phyloP scores from a whole-genome alignment of 1,284 basidiomycete species.

The Austroboletus niveus region DNA sequence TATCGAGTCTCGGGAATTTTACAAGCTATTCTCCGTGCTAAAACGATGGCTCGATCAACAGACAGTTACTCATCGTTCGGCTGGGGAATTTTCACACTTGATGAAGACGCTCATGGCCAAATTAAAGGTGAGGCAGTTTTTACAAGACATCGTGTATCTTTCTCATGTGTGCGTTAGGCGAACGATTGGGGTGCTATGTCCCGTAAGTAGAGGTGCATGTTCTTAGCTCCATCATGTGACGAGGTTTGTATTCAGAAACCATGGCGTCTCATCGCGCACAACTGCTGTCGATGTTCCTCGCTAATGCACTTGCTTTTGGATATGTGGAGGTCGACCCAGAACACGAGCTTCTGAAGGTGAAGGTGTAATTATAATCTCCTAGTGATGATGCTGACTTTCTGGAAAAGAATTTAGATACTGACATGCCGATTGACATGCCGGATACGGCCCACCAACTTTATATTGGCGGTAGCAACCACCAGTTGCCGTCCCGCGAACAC shows the following conservation, averaged over 20 bases:
- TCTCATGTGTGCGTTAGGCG: constrained; percentile 34
- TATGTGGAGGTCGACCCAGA: constrained; percentile 45
- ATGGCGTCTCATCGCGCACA: constrained; percentile 54
- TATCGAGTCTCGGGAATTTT: constrained; percentile 60
- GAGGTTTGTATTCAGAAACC: constrained; percentile 42
- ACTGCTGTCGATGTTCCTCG: constrained; percentile 40
- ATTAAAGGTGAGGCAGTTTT: constrained; percentile 44
- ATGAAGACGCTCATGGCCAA: constrained; percentile 68
- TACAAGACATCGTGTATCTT: background rate
- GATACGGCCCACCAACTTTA: constrained; percentile 40
- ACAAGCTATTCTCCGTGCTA: constrained; percentile 47
- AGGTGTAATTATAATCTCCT: accelerated
- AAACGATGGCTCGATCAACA: constrained; percentile 49
- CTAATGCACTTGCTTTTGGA: constrained; percentile 46
- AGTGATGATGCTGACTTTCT: background rate
- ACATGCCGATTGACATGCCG: constrained; percentile 34
- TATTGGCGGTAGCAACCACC: constrained; percentile 27
- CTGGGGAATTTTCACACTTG: constrained; percentile 53
- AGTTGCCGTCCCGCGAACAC: constrained; percentile 30
- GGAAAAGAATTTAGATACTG: constrained; percentile 50
- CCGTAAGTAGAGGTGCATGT: constrained; percentile 38
- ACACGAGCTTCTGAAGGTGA: constrained; percentile 49
- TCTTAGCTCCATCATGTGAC: background rate
- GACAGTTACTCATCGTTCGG: constrained; percentile 45
- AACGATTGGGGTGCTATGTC: constrained; percentile 65